Evolutionary conservation across 2,329 filamentous ascomycete species (phyloP).

Genomic region (Fusarium nematophilum): DNA sequence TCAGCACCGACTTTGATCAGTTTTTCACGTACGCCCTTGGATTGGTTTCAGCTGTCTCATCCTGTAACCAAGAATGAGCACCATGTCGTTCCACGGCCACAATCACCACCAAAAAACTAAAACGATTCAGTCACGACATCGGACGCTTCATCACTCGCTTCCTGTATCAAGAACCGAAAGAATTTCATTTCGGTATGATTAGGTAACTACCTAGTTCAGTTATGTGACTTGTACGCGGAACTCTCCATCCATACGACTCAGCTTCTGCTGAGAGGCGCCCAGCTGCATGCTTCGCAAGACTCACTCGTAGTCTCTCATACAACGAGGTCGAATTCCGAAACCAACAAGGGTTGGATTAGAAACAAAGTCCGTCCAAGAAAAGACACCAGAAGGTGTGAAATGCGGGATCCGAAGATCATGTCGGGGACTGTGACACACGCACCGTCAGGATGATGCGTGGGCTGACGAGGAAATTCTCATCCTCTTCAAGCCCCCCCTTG

Average conservation of each 20-base stretch:
- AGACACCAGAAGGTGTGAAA: conserved; percentile 13
- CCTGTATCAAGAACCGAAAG: conserved; percentile 2
- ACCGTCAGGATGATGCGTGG: conserved; percentile 1
- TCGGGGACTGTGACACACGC: conserved; percentile 2
- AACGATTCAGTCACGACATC: too few species aligned
- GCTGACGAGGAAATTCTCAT: too few species aligned
- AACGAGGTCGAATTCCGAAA: conserved; percentile 35
- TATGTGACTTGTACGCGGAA: conserved; percentile 26
- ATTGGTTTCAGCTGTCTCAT: conserved; percentile 10
- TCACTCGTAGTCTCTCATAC: too few species aligned
- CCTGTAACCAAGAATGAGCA: neutral
- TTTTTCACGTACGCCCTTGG: neutral
- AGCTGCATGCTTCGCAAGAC: conserved; percentile 6
- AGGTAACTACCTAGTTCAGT: conserved; percentile 12
- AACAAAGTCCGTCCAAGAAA: conserved; percentile 27
- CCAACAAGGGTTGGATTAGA: conserved; percentile 33
- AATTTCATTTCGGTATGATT: conserved; percentile 11
- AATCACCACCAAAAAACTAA: conserved; percentile 10
- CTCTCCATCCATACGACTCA: neutral
- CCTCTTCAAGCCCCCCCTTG: neutral
- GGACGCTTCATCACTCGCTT: too few species aligned
- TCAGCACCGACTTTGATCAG: neutral
- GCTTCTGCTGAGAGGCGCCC: neutral
- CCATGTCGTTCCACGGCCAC: neutral
- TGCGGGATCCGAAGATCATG: neutral